A percentile compares a stretch with the other conserved stretches of the same genome.
Evolutionary conservation across 345 rosid species (phyloP).

Genomic region (Syzygium jambos): DNA sequence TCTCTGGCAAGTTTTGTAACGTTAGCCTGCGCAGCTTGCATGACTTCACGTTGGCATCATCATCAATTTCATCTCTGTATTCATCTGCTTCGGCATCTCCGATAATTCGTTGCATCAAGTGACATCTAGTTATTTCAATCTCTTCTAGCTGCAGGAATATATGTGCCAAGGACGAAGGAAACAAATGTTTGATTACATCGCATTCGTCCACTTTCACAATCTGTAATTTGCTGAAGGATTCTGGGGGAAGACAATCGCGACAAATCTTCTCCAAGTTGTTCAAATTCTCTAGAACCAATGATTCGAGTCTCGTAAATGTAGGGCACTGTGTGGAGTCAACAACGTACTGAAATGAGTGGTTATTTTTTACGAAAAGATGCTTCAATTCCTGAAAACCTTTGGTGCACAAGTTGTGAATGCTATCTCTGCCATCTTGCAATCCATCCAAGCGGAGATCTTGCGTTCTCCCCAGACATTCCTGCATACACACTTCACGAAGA

Average conservation of each 20-base stretch:
- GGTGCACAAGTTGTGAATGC: not conserved
- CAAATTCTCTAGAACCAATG: constrained; percentile 1
- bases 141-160: no score
- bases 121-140: no score
- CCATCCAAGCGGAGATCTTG: constrained; percentile 1
- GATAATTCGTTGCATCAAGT: no score
- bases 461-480: not conserved
- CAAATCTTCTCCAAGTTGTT: constrained; percentile 11
- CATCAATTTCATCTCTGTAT: not conserved
- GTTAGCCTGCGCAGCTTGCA: not conserved
- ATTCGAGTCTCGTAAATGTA: constrained; percentile 8
- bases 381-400: constrained; percentile 7
- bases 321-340: not conserved
- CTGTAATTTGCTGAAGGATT: not conserved
- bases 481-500: not conserved
- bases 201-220: not conserved
- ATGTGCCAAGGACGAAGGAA: no score
- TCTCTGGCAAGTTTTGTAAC: not conserved
- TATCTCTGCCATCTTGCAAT: not conserved
- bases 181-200: not conserved
- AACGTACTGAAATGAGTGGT: not conserved
- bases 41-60: not conserved
- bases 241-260: not conserved
- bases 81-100: no score
- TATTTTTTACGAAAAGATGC: constrained; percentile 6